Percentiles rank a stretch among this genome's conserved stretches.
Evolutionary conservation across 495 filamentous ascomycete species (phyloP).

Genomic region (Penicillium chermesinum): DNA sequence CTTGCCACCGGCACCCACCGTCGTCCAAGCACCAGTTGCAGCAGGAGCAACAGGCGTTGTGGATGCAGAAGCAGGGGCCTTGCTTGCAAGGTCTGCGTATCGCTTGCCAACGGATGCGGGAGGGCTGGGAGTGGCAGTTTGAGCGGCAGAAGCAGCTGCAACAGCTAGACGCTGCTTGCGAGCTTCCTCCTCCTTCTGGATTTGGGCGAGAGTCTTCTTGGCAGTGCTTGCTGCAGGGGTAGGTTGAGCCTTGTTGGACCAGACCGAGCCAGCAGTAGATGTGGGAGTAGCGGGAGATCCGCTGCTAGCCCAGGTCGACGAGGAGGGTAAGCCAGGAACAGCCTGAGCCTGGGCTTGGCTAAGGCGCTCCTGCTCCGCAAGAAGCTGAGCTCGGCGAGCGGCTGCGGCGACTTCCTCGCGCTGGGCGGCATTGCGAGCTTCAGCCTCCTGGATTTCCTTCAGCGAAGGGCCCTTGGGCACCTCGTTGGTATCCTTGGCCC

Average conservation of each 20-base stretch:
- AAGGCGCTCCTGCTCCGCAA: constrained; percentile 71
- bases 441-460: constrained; percentile 94
- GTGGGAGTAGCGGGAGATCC: constrained; percentile 59
- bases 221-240: constrained; percentile 41
- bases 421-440: constrained; percentile 90
- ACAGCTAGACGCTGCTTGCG: constrained; percentile 68
- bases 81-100: constrained; percentile 93
- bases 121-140: constrained; percentile 39
- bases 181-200: constrained; percentile 92
- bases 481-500: constrained; percentile 82
- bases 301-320: constrained; percentile 82
- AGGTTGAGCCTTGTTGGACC: constrained; percentile 57
- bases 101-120: constrained; percentile 68
- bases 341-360: constrained; percentile 56
- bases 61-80: constrained; percentile 45
- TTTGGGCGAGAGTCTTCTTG: constrained; percentile 92
- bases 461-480: constrained; percentile 83
- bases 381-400: constrained; percentile 64
- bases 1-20: constrained; percentile 92
- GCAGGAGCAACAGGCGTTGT: constrained; percentile 21
- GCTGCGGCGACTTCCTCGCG: constrained; percentile 79
- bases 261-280: constrained; percentile 51
- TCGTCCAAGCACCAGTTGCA: constrained; percentile 74
- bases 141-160: constrained; percentile 52
- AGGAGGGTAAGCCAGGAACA: constrained; percentile 74